Conservation (phyloP, 768 basidiomycete species). For the Hericium rajendrae region DNA sequence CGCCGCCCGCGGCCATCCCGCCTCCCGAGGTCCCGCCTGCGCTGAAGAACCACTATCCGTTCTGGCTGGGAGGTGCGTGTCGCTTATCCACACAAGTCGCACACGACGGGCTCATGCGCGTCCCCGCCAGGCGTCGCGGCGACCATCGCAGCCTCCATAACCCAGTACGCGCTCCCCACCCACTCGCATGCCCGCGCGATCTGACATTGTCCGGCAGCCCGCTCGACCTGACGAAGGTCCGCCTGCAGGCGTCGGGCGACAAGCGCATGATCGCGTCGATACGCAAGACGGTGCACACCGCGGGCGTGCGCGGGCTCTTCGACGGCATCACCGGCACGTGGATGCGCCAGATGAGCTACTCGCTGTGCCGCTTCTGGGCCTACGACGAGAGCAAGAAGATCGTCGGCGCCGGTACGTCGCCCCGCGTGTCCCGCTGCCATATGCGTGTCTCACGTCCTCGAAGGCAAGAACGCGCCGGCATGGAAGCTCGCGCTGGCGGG, state of each 20-base stretch:
- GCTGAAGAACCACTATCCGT: constrained; percentile 61
- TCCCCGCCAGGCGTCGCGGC: constrained; percentile 52
- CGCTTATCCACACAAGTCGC: not conserved
- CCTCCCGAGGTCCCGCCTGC: not conserved
- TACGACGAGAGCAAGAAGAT: constrained; percentile 87
- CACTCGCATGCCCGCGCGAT: not conserved
- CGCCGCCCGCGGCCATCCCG: constrained; percentile 6
- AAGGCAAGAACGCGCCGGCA: constrained; percentile 56
- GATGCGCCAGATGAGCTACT: constrained; percentile 90
- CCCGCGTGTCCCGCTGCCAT: not conserved
- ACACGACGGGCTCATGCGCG: constrained; percentile 1
- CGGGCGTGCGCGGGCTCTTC: constrained; percentile 63
- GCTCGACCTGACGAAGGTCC: constrained; percentile 84
- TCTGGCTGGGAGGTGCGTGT: constrained; percentile 68
- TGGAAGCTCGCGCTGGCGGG: constrained; percentile 79
- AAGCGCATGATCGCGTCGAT: constrained; percentile 83
- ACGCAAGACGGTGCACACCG: constrained; percentile 72
- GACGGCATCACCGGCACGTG: constrained; percentile 86
- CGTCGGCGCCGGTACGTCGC: constrained; percentile 47
- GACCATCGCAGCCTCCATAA: constrained; percentile 82
- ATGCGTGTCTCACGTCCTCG: too few relatives aligned
- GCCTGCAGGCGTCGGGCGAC: constrained; percentile 86
- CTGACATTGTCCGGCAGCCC: constrained; percentile 39
- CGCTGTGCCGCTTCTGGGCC: constrained; percentile 87
- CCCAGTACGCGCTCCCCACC: constrained; percentile 45